Base-by-base conservation (phyloP, 768 basidiomycete genomes). In the Tylopilus felleus region DNA sequence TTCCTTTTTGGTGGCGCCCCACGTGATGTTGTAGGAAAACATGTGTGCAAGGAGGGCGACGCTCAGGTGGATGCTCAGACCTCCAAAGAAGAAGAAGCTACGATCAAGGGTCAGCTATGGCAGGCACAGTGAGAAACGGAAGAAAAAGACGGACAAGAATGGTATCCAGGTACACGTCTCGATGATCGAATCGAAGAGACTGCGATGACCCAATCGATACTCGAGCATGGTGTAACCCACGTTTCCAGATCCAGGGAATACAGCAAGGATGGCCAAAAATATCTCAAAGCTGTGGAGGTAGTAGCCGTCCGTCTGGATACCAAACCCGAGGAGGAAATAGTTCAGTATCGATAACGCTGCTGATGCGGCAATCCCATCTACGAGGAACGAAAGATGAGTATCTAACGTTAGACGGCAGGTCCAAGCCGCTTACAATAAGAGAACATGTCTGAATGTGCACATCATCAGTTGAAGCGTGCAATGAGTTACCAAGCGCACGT, bases 201-300 rank as follows among this genome's bases (percentile, higher is more conserved):
- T 56, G 12, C 56, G 49, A 14, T 75, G 66, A 8, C 86, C 88
- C 0, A 90, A 71, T 22, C 88, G 79, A 64, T 90, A 90, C 67
- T 88, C 86, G 31, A 90, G 70, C 45, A 90, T 70, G 12, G 81
- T 81, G 66, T 81, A 89, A 8, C 86, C 87, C 17, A 89, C 47
- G 42, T 82, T 90, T 0, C 88, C 89, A 4, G 82, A 78, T 1
- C 85, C 87, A 66, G 82, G 83, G 70, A 90, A 90, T 5, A 90
- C 86, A 2, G 83, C 78, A 1, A 82, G 76, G 14, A 83, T 85
- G 16, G 89, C 83, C 22, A 91, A 77, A 78, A 84, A 90, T 51
- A 90, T 82, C 69, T 91, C 88, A 71, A 90, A 90, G 63, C 80
- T 81, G 70, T 85, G 86, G 69, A 87, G 77, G 68, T 89, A 90